Base-by-base conservation (phyloP, 495 filamentous ascomycete genomes). In the Evansstolkia leycettana region DNA sequence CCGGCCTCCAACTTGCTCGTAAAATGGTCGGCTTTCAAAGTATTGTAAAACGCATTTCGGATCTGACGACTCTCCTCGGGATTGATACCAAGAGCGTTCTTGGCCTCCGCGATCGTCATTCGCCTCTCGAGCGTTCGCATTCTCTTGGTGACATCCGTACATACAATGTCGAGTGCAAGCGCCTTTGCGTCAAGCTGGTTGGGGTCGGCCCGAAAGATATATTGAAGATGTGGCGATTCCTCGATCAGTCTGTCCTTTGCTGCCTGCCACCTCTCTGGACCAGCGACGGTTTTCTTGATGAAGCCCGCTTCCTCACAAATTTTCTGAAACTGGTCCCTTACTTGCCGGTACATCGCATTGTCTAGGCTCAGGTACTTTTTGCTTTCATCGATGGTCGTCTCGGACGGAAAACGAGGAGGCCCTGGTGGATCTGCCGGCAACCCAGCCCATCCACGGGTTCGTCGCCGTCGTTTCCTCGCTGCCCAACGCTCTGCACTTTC, bases 361-460 rank as follows among this genome's bases (percentile, higher is more conserved):
- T 80, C 76, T 28, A 89, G 59, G 31, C 60, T 68, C 24, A 90
- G 60, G 45, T 75, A 77, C 12, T 67, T 63, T 47, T 86, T 85
- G 56, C 77, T 74, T 48, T 90, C 83, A 45, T 82, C 77, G 37
- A 90, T 71, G 1, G 84, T 86, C 7, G 78, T 85, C 48, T 89
- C 84, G 5, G 81, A 86, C 0, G 80, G 80, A 49, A 81, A 88
- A 30, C 84, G 74, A 26, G 82, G 82, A 11, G 80, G 80, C 12
- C 70, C 73, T 3, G 78, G 76, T 14, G 78, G 78, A 57, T 88
- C 83, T 28, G 83, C 69, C 10, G 81, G 79, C 18, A 88, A 47
- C 5, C 80, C 79, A 25, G 75, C 79, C 70, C 73, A 84, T 7
- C 71, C 73, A 38, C 73, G 69, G 33, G 76, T 87, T 17, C 79